phyloP scores from a whole-genome alignment of 371 early-diverging fungal genomes.

The Capniomyces stellatus region DNA sequence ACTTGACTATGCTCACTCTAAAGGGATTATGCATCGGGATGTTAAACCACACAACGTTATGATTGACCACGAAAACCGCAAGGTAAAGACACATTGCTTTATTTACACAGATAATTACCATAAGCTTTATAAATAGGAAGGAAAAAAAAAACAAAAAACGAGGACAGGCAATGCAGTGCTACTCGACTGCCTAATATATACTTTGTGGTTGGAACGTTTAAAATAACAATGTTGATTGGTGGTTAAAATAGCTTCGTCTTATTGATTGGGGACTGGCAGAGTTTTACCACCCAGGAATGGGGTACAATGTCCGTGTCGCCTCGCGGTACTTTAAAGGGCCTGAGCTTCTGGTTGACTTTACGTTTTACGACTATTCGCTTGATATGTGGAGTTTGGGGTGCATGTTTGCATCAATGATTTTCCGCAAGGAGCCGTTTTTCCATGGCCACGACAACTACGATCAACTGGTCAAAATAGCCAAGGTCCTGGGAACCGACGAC shows the following conservation, averaged over 20 bases:
- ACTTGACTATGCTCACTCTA: slow-evolving; percentile 92
- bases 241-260: slow-evolving; percentile 44
- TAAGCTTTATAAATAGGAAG: too few relatives aligned
- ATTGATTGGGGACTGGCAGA: slow-evolving; percentile 99
- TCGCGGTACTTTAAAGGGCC: slow-evolving; percentile 99
- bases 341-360: slow-evolving; percentile 95
- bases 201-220: background rate
- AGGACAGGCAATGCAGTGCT: too few relatives aligned
- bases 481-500: slow-evolving; percentile 87
- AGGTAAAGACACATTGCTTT: slow-evolving; percentile 27
- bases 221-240: too few relatives aligned
- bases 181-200: too few relatives aligned
- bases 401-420: slow-evolving; percentile 98
- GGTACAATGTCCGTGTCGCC: slow-evolving; percentile 98
- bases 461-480: slow-evolving; percentile 95
- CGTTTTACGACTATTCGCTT: slow-evolving; percentile 95
- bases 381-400: slow-evolving; percentile 99
- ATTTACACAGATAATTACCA: too few relatives aligned
- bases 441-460: slow-evolving; percentile 96
- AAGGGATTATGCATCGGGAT: slow-evolving; percentile 99
- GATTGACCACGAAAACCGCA: slow-evolving; percentile 91
- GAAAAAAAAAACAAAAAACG: slow-evolving; percentile 12
- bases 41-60: slow-evolving; percentile 99
- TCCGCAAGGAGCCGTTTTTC: slow-evolving; percentile 98
- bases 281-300: slow-evolving; percentile 94